Conservation (phyloP, 495 filamentous ascomycete species). For the Viridothelium virens region DNA sequence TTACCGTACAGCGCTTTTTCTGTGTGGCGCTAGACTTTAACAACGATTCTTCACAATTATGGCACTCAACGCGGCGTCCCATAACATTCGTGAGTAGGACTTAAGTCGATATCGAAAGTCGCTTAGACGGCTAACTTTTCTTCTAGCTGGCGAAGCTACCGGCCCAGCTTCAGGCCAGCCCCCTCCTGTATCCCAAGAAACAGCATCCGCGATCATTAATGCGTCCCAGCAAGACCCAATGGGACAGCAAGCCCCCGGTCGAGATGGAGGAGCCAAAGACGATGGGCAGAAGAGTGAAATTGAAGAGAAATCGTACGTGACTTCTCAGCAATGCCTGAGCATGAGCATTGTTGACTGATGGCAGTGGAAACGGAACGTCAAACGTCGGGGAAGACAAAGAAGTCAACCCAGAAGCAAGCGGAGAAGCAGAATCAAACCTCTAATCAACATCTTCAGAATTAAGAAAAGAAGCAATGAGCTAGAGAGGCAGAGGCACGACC, state of each 20-base stretch:
- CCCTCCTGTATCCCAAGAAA: slow-evolving; percentile 20
- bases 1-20: background rate
- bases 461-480: slow-evolving; percentile 47
- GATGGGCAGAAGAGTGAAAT: slow-evolving; percentile 36
- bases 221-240: slow-evolving; percentile 31
- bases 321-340: background rate
- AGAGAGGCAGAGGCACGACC: slow-evolving; percentile 29
- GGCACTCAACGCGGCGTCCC: slow-evolving; percentile 26
- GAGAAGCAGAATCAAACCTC: slow-evolving; percentile 40
- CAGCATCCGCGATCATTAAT: slow-evolving; percentile 26
- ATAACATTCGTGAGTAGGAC: slow-evolving; percentile 15
- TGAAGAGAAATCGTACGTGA: slow-evolving; percentile 33
- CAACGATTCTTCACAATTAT: slow-evolving; percentile 9
- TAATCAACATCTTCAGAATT: slow-evolving; percentile 41
- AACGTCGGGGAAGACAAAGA: slow-evolving; percentile 54
- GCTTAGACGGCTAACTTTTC: background rate
- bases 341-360: slow-evolving; percentile 7
- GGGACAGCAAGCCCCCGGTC: slow-evolving; percentile 34
- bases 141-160: slow-evolving; percentile 22
- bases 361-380: slow-evolving; percentile 50
- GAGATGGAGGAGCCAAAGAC: slow-evolving; percentile 34
- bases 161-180: slow-evolving; percentile 24
- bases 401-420: slow-evolving; percentile 53
- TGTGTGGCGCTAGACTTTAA: background rate
- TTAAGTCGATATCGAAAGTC: background rate